These are phyloP conservation scores for Sporormia fimetaria DNA, from an alignment of 495 filamentous ascomycete genomes.

Conservation along the genomic window DNA sequence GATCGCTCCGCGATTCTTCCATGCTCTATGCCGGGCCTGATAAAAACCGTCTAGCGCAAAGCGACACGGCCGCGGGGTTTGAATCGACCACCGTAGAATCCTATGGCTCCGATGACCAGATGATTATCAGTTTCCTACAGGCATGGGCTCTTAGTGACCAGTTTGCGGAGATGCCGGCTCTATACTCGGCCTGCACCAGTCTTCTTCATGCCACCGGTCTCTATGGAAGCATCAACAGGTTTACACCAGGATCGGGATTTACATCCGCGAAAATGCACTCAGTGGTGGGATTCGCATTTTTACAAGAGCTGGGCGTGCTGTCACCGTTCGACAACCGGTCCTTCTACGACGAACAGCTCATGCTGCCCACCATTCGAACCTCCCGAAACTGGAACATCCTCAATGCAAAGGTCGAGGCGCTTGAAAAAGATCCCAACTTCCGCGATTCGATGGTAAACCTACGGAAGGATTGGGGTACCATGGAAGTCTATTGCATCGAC, in stretches of 20 bases:
- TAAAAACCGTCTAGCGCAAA: constrained; percentile 32
- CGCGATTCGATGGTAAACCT: constrained; percentile 46
- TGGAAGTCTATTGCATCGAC: constrained; percentile 79
- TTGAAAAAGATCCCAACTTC: constrained; percentile 17
- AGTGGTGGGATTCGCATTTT: constrained; percentile 51
- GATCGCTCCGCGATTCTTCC: constrained; percentile 50
- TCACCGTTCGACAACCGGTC: constrained; percentile 67
- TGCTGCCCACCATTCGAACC: constrained; percentile 40
- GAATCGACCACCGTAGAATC: constrained; percentile 27
- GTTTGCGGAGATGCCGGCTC: constrained; percentile 36
- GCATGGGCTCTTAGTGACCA: constrained; percentile 49
- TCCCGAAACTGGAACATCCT: constrained; percentile 28
- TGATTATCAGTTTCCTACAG: constrained; percentile 60
- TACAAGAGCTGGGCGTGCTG: constrained; percentile 79
- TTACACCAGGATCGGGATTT: background rate
- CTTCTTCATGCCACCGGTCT: constrained; percentile 60
- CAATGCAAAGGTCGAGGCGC: constrained; percentile 16
- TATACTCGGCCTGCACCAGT: constrained; percentile 53
- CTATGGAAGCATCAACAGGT: constrained; percentile 39
- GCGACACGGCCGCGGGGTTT: too few relatives aligned
- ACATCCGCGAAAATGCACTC: background rate
- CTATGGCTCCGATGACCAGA: constrained; percentile 36
- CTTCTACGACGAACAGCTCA: constrained; percentile 50
- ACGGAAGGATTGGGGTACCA: constrained; percentile 57
- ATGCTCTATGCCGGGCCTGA: constrained; percentile 44